These are phyloP conservation scores for Monilinia polystroma DNA, from an alignment of 2,329 filamentous ascomycete genomes.

Conservation along the genomic window DNA sequence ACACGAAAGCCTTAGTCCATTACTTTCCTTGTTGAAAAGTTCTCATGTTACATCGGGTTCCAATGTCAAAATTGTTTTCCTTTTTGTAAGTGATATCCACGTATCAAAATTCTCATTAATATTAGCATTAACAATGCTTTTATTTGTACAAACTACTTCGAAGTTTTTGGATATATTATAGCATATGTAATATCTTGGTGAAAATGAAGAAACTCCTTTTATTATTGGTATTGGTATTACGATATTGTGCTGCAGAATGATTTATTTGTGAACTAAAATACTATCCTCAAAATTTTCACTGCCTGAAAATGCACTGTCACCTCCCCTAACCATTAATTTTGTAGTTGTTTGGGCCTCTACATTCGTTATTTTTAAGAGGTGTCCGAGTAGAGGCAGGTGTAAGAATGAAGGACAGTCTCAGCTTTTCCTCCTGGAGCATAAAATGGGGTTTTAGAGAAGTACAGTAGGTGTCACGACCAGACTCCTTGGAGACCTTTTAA, in stretches of 20 bases:
- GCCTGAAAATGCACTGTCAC: conserved; percentile 41
- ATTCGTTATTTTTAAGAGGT: conserved; percentile 28
- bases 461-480: background rate
- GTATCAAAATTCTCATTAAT: conserved; percentile 48
- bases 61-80: conserved; percentile 49
- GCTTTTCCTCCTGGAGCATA: conserved; percentile 26
- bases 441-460: conserved; percentile 3
- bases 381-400: conserved; percentile 27
- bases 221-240: conserved; percentile 25
- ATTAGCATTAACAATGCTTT: conserved; percentile 48
- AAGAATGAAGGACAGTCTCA: conserved; percentile 30
- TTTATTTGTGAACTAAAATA: conserved; percentile 30
- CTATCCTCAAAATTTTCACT: conserved; percentile 52
- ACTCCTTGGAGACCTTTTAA: background rate
- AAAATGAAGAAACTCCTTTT: conserved; percentile 17
- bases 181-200: background rate
- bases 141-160: conserved; percentile 46
- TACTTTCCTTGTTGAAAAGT: conserved; percentile 35
- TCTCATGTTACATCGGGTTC: conserved; percentile 48
- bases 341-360: conserved; percentile 8
- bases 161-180: conserved; percentile 6
- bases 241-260: conserved; percentile 27
- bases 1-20: conserved; percentile 25
- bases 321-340: conserved; percentile 33
- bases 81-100: conserved; percentile 52